Base-by-base conservation (phyloP, 1,284 basidiomycete genomes). In the Coniophora puteana region DNA sequence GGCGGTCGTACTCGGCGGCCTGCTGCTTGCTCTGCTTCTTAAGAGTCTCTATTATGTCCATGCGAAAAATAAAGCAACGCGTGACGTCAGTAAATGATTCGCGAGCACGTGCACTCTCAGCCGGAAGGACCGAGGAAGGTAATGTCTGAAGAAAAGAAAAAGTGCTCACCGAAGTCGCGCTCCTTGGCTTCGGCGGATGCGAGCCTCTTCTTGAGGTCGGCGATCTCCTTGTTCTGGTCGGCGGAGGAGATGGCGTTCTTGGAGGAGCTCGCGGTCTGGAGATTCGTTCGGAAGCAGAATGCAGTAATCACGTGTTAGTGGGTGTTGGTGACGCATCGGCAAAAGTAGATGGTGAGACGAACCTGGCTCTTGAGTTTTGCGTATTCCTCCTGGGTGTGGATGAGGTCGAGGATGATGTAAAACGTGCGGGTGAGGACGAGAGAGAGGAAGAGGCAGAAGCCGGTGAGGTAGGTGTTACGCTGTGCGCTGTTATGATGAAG, bases 361-460 rank as follows among this genome's bases (percentile, higher is more conserved):
- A 77, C 80, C 51, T 78, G 70, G 53, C 82, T 77, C 72, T 93
- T 91, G 46, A 95, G 66, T 51, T 87, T 82, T 22, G 80, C 81
- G 57, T 90, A 90, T 56, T 91, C 80, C 55, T 94, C 93, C 64
- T 95, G 91, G 3, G 84, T 78, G 53, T 91, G 81, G 54, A 96
- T 89, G 47, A 96, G 83, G 61, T 96, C 91, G 52, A 93, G 80
- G 42, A 90, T 79, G 59, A 97, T 89, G 66, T 86, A 87, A 71
- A 95, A 95, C 4, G 89, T 92, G 53, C 93, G 85, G 7, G 92
- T 88, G 51, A 97, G 83, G 53, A 96, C 87, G 41, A 94, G 81
- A 13, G 91, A 93, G 24, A 97, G 83, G 83, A 96, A 96, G 33
- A 98, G 76, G 41, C 88, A 92, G 62, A 92, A 91, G 1, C 91